Base-by-base conservation (phyloP, 768 basidiomycete species). In the Melanogaster broomeanus region DNA sequence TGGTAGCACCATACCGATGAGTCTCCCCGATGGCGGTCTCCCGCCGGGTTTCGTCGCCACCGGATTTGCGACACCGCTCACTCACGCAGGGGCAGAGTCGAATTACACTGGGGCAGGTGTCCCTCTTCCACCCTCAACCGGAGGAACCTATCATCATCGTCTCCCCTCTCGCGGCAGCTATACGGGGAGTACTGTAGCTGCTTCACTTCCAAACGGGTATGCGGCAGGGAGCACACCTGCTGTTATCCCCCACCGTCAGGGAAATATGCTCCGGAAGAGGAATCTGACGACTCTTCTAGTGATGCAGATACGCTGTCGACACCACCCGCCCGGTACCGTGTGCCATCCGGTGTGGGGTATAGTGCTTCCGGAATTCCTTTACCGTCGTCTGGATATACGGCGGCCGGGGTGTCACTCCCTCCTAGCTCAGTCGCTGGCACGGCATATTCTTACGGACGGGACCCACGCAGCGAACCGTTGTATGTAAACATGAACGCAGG, bases 31-130 rank as follows among this genome's bases (percentile, higher is more conserved):
- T 11, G 66, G 67, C 1, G 55, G 53, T 22, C 66, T 74, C 0
- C 74, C 74, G 3, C 71, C 67, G 1, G 74, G 74, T 5, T 76
- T 76, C 42, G 58, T 75, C 6, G 65, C 72, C 13, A 38, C 52
- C 11, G 67, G 67, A 0, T 61, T 53, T 6, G 53, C 63, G 9
- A 64, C 59, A 2, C 51, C 61, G 1, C 45, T 42, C 7, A 41
- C 58, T 2, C 52, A 53, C 3, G 48, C 46, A 18, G 48, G 57
- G 27, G 49, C 53, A 25, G 61, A 48, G 25, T 57, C 61, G 45
- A 24, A 40, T 5, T 65, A 61, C 42, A 66, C 64, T 27, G 64
- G 63, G 0, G 64, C 59, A n/a, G 63, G 59, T n/a, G 55, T 65
- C 25, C 63, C 72, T 16, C 63, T 68, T 10, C 73, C 66, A 9